Base-by-base conservation (phyloP, 169 alveolate species). In the Eimeria acervulina region DNA sequence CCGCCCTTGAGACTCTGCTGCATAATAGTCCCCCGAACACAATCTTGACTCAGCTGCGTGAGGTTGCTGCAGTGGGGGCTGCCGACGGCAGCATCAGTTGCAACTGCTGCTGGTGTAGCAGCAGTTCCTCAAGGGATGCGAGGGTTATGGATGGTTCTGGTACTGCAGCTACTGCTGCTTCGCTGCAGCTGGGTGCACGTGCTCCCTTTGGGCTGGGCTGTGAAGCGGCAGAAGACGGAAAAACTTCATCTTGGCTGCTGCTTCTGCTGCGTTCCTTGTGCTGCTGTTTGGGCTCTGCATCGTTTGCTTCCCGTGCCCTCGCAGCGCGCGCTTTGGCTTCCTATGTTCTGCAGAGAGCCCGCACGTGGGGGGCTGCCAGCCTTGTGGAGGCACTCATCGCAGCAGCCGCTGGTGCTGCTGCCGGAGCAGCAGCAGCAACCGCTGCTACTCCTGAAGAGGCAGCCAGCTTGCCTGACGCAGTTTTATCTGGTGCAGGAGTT, bases 311-410 rank as follows among this genome's bases (percentile, higher is more conserved):
- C 17, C 44, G 90, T 47, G 90, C 90, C 90, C 68, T 81, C 1
- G 90, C 90, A 47, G 90, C 90, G 7, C 70, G 90, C 15, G 72
- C 90, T 17, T 59, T 81, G 70, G 90, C 90, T 40, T 81, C 90
- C 44, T 81, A 47, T 8, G 70, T 81, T 7, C 72, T 81, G n/a
- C 90, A 81, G 47, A 5, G 63, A 51, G 72, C 90, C 33, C 70
- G 61, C 26, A 81, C 47, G 31, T 52, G 61, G 42, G 90, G 90
- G 72, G 31, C 90, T 8, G 47, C 28, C 51, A 40, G 68, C 28
- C 44, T 81, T 40, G 3, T 81, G 15, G 44, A 47, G 51, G 90
- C 90, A 42, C 5, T 81, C 19, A n/a, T 1, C 6, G 70, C 47
- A 28, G 87, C 87, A 44, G 84, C 52, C 5, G 52, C 44, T 72